Base-by-base conservation (phyloP, 768 basidiomycete species). In the Auriculariales sp. region DNA sequence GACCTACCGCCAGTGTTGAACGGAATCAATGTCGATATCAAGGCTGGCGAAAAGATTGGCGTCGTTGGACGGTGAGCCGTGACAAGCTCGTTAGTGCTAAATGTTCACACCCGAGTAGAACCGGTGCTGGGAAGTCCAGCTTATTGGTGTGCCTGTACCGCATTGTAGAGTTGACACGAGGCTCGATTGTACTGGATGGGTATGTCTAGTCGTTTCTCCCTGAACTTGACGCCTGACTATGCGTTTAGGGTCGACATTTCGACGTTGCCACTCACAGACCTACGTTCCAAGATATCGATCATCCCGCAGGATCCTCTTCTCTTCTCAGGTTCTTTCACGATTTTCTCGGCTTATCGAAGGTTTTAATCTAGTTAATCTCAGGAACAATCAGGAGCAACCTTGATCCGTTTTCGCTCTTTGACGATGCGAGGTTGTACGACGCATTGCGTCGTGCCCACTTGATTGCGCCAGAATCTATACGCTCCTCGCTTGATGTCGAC, bases 1-100 rank as follows among this genome's bases (percentile, higher is more conserved):
- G 92, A 82, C 50, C 73, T 97, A n/a, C 88, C 92, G 1, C 66
- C 79, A 3, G 91, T 95, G 5, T 69, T 97, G n/a, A 87, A 83
- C 63, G 83, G 83, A 3, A 62, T 97, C 44, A 76, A 73, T 11
- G 75, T 97, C 73, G 66, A 66, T 27, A 70, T 95, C 25, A 61
- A 66, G 0, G 76, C 77, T 0, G 84, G 85, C 3, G 92, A 97
- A 66, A 93, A 94, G 66, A 80, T 98, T 54, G 92, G 92, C 27
- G 85, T 94, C 48, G 85, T 94, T 44, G 89, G 90, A 22, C 57
- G 78, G 62, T 73, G 58, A 2, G 65, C 50, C 9, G 19, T 44
- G 36, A 28, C 64, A 53, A 30, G 50, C 53, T 17, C 12, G 17
- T 42, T 32, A 33, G 19, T 30, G 49, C 17, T 46, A 31, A 28